A percentile compares a stretch with the other conserved stretches of the same genome.
These are phyloP conservation scores for Chlorella variabilis DNA, from an alignment of 163 green algal species.

Conservation along the genomic window DNA sequence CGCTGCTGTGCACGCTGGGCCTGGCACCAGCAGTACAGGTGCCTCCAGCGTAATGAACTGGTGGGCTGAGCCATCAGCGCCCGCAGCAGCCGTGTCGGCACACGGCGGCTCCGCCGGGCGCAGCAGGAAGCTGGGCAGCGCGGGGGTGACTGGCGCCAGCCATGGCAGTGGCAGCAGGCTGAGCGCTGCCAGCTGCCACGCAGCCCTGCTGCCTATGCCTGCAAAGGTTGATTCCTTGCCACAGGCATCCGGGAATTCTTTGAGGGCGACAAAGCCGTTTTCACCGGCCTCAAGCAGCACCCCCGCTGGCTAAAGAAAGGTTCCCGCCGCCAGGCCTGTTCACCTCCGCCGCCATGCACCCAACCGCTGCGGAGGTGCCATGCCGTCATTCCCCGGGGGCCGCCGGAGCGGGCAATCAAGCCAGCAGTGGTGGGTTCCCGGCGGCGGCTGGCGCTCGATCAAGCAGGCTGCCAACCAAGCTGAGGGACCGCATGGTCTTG, in stretches of 20 bases:
- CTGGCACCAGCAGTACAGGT: not conserved
- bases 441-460: too few species aligned
- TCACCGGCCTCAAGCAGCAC: not conserved
- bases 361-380: too few species aligned
- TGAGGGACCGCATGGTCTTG: too few species aligned
- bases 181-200: not conserved
- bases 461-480: too few species aligned
- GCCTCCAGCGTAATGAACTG: not conserved
- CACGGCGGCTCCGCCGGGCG: not conserved
- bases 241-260: not conserved
- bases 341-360: too few species aligned
- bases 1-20: not conserved
- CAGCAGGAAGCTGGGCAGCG: slow-evolving; percentile 2
- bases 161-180: not conserved
- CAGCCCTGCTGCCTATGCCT: not conserved
- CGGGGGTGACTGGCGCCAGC: not conserved
- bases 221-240: not conserved
- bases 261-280: not conserved
- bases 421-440: too few species aligned
- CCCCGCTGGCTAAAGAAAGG: not conserved
- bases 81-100: not conserved
- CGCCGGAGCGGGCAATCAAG: too few species aligned
- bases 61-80: not conserved
- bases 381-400: too few species aligned
- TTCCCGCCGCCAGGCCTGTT: too few species aligned